Conservation (phyloP, 1,139 yeast genomes). For the Nadsonia commutata region DNA sequence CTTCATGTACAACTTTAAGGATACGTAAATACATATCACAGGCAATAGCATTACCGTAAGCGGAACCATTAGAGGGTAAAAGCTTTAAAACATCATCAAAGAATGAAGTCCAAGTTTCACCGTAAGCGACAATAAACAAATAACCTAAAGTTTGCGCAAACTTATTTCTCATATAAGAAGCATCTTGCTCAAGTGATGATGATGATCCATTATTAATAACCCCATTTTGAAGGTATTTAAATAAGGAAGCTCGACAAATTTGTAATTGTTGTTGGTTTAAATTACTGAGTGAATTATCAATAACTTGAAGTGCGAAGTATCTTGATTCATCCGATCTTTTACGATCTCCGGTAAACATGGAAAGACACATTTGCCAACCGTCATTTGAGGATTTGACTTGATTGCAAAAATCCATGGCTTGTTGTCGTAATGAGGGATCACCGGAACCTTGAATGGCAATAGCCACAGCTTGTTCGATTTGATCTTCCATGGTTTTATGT, state of each 20-base stretch:
- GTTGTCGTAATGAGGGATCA: constrained; percentile 54
- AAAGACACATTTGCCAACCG: constrained; percentile 68
- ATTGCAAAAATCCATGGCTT: constrained; percentile 71
- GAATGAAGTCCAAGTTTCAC: constrained; percentile 47
- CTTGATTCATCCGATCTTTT: constrained; percentile 28
- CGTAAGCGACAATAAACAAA: constrained; percentile 54
- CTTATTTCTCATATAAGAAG: constrained; percentile 60
- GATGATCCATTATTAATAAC: constrained; percentile 5
- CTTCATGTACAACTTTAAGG: constrained; percentile 64
- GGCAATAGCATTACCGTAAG: constrained; percentile 31
- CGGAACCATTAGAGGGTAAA: constrained; percentile 14
- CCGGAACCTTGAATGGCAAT: constrained; percentile 74
- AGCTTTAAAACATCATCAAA: constrained; percentile 44
- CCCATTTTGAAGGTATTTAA: constrained; percentile 24
- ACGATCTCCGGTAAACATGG: constrained; percentile 34
- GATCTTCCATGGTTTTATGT: constrained; percentile 85
- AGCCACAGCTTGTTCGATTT: constrained; percentile 85
- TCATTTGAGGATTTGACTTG: constrained; percentile 60
- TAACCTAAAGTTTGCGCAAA: constrained; percentile 60
- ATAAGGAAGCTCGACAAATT: constrained; percentile 33
- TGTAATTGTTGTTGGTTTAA: constrained; percentile 35
- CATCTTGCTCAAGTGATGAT: constrained; percentile 24
- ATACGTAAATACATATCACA: constrained; percentile 69
- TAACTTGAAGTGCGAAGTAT: constrained; percentile 72
- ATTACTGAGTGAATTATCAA: constrained; percentile 46